These are phyloP conservation scores for Quercus mongolica DNA, from an alignment of 306 rosid species.

Conservation along the genomic window DNA sequence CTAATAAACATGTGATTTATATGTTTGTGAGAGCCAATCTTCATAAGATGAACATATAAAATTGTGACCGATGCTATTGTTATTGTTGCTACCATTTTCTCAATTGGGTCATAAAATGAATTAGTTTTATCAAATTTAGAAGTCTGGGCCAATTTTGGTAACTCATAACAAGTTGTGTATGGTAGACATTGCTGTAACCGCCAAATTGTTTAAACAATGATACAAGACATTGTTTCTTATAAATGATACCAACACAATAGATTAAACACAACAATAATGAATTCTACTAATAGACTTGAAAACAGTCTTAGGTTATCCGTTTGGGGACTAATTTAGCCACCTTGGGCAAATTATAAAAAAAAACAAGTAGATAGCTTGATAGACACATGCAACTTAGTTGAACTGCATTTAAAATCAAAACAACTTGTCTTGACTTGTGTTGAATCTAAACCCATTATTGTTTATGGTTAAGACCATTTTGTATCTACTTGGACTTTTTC, in stretches of 20 bases:
- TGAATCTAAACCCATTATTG: conserved; percentile 12
- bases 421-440: conserved; percentile 37
- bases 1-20: too few species aligned
- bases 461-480: conserved; percentile 21
- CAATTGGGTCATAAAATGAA: background rate
- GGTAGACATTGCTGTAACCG: background rate
- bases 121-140: background rate
- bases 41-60: too few species aligned
- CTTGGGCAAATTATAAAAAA: background rate
- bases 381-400: conserved; percentile 8
- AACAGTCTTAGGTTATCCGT: conserved; percentile 10
- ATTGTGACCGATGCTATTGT: too few species aligned
- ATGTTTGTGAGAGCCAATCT: too few species aligned
- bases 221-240: conserved; percentile 13
- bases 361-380: conserved; percentile 12
- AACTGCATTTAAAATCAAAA: conserved; percentile 20
- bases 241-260: background rate
- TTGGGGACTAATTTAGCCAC: conserved; percentile 11
- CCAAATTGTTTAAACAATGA: conserved; percentile 24
- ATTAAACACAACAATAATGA: background rate
- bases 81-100: background rate
- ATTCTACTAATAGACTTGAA: background rate
- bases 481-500: conserved; percentile 34
- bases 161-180: background rate
- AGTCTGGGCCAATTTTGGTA: background rate